Evolutionary conservation across 2,329 filamentous ascomycete species (phyloP).

Genomic region (Phaeosphaeria sp.): DNA sequence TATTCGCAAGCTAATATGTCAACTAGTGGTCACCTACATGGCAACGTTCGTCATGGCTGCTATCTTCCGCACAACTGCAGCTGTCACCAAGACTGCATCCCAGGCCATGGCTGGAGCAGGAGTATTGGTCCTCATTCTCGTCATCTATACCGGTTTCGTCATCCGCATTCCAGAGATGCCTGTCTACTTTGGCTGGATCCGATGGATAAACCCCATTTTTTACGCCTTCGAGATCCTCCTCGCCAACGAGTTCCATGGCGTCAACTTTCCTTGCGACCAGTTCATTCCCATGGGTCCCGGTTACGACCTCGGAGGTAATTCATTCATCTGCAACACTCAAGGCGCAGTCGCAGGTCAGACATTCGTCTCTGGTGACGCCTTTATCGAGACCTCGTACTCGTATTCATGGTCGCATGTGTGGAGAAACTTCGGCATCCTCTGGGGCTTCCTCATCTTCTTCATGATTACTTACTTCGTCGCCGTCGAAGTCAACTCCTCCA

Average conservation of each 20-base stretch:
- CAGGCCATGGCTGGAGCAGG: slow-evolving; percentile 63
- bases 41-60: slow-evolving; percentile 76
- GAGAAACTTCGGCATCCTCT: slow-evolving; percentile 61
- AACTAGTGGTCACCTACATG: slow-evolving; percentile 55
- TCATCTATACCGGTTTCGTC: slow-evolving; percentile 72
- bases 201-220: slow-evolving; percentile 74
- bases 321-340: slow-evolving; percentile 47
- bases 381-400: slow-evolving; percentile 33
- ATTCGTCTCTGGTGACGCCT: slow-evolving; percentile 50
- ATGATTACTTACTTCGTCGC: slow-evolving; percentile 68
- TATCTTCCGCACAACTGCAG: slow-evolving; percentile 80
- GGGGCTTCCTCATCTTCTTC: slow-evolving; percentile 70
- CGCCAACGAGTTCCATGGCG: slow-evolving; percentile 69
- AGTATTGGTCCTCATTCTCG: slow-evolving; percentile 66
- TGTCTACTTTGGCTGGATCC: slow-evolving; percentile 49
- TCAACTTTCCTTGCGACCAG: slow-evolving; percentile 41
- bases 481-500: slow-evolving; percentile 69
- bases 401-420: slow-evolving; percentile 49
- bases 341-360: slow-evolving; percentile 49
- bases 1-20: neutral
- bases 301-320: slow-evolving; percentile 26
- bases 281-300: slow-evolving; percentile 50
- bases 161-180: slow-evolving; percentile 67
- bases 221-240: slow-evolving; percentile 82
- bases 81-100: slow-evolving; percentile 70